Conservation (phyloP, 1,139 yeast genomes). For the Hanseniaspora uvarum region DNA sequence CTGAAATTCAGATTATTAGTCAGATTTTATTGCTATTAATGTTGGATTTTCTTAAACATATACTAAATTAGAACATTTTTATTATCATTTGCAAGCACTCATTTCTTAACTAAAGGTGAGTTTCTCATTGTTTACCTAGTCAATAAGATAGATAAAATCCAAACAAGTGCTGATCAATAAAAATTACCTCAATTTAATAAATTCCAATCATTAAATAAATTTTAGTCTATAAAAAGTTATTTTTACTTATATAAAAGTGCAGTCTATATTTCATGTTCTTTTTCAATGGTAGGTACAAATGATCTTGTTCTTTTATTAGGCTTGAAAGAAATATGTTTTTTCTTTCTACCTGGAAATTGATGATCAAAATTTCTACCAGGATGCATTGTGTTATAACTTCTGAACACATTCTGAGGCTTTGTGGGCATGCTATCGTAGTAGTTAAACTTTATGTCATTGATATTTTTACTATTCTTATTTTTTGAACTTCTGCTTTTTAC, state of each 20-base stretch:
- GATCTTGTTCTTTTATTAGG: conserved; percentile 7
- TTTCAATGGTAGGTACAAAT: conserved; percentile 14
- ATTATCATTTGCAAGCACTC: no score
- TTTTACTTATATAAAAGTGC: background rate
- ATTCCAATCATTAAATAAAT: no score
- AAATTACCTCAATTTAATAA: no score
- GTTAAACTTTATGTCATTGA: conserved; percentile 1
- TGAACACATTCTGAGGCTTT: conserved; percentile 5
- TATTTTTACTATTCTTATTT: background rate
- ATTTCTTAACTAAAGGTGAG: no score
- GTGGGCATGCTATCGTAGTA: conserved; percentile 1
- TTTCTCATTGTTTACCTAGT: no score
- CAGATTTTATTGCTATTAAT: no score
- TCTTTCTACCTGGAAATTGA: background rate
- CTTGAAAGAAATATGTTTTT: conserved; percentile 9
- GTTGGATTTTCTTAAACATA: no score
- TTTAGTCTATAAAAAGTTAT: background rate
- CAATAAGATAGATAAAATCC: no score
- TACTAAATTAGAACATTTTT: no score
- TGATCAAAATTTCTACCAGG: background rate
- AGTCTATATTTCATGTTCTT: background rate
- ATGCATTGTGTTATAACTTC: background rate
- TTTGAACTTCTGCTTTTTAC: background rate
- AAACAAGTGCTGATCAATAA: no score
- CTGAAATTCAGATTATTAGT: no score